Percentiles rank a stretch among this genome's conserved stretches.
Conservation (phyloP, 2,329 filamentous ascomycete genomes). For the Lasiodiplodia sp. region DNA sequence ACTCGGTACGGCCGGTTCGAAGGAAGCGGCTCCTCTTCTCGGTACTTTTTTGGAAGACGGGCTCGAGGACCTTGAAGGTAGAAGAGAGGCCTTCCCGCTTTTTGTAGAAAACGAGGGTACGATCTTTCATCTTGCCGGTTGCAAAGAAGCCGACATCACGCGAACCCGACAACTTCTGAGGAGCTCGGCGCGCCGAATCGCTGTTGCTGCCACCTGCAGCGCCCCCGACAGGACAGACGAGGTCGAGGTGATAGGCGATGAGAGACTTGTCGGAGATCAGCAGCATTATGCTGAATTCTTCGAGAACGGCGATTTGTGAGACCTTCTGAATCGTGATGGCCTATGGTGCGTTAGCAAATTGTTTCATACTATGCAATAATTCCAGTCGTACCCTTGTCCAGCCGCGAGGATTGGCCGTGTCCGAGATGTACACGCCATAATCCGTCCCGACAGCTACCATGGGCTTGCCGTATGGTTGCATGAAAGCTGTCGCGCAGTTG, state of each 20-base stretch:
- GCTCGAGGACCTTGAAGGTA: conserved; percentile 94
- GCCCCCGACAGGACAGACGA: conserved; percentile 68
- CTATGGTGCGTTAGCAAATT: conserved; percentile 52
- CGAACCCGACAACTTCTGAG: conserved; percentile 83
- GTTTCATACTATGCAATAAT: background rate
- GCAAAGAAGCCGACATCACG: conserved; percentile 98
- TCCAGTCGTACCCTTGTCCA: conserved; percentile 79
- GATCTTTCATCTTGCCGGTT: conserved; percentile 95
- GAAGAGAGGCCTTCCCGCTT: conserved; percentile 91
- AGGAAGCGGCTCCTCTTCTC: conserved; percentile 79
- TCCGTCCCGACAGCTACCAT: conserved; percentile 96
- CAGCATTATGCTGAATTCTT: conserved; percentile 93
- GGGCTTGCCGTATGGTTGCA: conserved; percentile 77
- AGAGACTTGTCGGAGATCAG: conserved; percentile 90
- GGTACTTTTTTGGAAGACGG: conserved; percentile 89
- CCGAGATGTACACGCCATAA: conserved; percentile 89
- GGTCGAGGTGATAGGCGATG: conserved; percentile 92
- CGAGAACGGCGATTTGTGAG: conserved; percentile 91
- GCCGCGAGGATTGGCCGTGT: conserved; percentile 85
- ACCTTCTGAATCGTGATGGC: conserved; percentile 79
- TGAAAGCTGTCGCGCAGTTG: conserved; percentile 92
- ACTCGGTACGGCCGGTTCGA: conserved; percentile 80
- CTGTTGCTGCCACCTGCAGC: conserved; percentile 61
- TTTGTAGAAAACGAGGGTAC: conserved; percentile 95
- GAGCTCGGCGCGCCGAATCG: conserved; percentile 82